Evolutionary conservation across 208 protist genomes (phyloP), one percentile per base, ranked within the genome.

Genomic region (Wallacemonas sp.): DNA sequence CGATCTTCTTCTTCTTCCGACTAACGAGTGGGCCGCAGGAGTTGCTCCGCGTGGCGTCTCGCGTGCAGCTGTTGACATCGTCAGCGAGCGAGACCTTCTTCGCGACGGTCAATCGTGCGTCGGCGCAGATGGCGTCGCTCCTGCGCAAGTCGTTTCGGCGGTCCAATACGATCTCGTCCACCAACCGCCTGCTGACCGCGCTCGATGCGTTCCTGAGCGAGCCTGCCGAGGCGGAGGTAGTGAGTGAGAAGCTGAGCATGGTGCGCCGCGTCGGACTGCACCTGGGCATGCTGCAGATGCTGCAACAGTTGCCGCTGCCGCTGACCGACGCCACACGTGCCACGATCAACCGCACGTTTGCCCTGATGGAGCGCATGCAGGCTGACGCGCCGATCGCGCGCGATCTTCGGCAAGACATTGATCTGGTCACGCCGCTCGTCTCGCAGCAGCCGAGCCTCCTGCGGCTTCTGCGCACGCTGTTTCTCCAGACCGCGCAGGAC

Each of bases 31-130:
- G 76, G 26, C 31, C 78, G 4, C 48, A 71, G 25, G 76, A 82
- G 67, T 61, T 82, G 20, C 63, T 72, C 36, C 36, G 38, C 4
- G 71, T 67, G 2, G 76, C 74, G 36, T 69, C 33, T 5, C 70
- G 67, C 8, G 76, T 86, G 66, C 76, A 86, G 67, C 67, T 86
- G 62, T 71, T 86, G 25, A 80, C 70, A 1, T 80, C 81, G 4
- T 41, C 65, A 12, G 63, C 57, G 14, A 86, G 81, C 65, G 68
- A 76, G 20, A 66, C 22, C 26, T 77, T 76, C 52, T 86, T 80
- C 68, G 20, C 67, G 2, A 68, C 63, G 16, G 68, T 80, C 14
- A 77, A 80, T 36, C 65, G 45, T 25, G 65, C 54, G 22, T 70
- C 76, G 20, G 41, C 69, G 31, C 11, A 44, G 25, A 20, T 86